Evolutionary conservation across 2,329 filamentous ascomycete genomes (phyloP), one percentile per base, ranked within the genome.

Genomic region (Lomentospora prolificans): DNA sequence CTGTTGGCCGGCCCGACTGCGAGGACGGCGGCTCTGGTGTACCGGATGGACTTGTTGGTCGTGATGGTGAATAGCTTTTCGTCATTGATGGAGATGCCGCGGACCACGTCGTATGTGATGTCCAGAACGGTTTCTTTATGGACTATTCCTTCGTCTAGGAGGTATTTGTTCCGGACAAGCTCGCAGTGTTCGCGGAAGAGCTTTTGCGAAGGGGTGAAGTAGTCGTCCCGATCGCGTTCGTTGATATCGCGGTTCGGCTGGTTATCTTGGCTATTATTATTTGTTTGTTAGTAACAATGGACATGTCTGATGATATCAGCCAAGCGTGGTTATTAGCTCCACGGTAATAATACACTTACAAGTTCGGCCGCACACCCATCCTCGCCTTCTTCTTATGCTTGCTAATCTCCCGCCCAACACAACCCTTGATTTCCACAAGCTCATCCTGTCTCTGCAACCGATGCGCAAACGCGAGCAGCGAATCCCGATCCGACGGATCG

Each of bases 321-420:
- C 17, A 8, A 27, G 50, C n/a, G 24, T 51, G n/a, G 3, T 8
- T 19, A 28, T 17, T n/a, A n/a, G 50, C 8, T 17, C 9, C 28
- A 10, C 14, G 19, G 30, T 6, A 52, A 39, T 7, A 17, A 14
- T 14, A 7, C 46, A n/a, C 33, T 50, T 2, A 39, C 25, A 48
- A 62, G 68, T 69, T 59, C 75, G 75, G 74, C 75, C 65, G 71
- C 71, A 55, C 74, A 72, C 56, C 61, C 61, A 3, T 63, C 58
- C 36, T 70, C 66, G 82, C 81, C 74, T 89, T 90, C 72, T 85
- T 86, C 57, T 81, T 78, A 67, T 92, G 86, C 70, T 92, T 92
- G 71, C 86, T 90, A 57, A 90, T 68, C 63, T 90, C 87, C 63
- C 86, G 89, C 0, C 89, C 88, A 0, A 90, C 87, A 59, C 87